phyloP scores from a whole-genome alignment of 2,329 filamentous ascomycete genomes.

The Arthrinium puccinioides region DNA sequence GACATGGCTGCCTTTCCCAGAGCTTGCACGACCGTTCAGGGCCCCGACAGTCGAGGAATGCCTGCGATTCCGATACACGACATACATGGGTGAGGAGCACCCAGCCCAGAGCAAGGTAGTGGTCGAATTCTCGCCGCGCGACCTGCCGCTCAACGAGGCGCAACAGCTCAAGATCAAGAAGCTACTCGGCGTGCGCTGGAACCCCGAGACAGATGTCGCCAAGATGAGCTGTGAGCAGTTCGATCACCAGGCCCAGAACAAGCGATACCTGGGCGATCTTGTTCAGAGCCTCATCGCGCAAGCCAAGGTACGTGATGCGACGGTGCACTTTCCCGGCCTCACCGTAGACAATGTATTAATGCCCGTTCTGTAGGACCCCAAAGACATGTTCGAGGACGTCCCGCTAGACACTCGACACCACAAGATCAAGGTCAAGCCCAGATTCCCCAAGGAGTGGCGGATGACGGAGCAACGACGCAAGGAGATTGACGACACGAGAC shows the following conservation, averaged over 20 bases:
- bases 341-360: not conserved
- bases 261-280: constrained; percentile 80
- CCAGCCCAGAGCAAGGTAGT: constrained; percentile 92
- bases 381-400: constrained; percentile 80
- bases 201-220: constrained; percentile 72
- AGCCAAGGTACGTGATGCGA: constrained; percentile 49
- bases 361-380: constrained; percentile 46
- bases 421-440: constrained; percentile 56
- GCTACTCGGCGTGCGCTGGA: constrained; percentile 77
- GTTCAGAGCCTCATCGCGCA: constrained; percentile 66
- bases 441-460: constrained; percentile 78
- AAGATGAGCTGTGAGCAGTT: constrained; percentile 90
- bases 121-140: constrained; percentile 73
- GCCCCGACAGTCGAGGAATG: constrained; percentile 61
- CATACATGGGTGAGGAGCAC: constrained; percentile 90
- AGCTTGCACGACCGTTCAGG: constrained; percentile 74
- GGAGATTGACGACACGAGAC: constrained; percentile 57
- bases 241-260: constrained; percentile 89
- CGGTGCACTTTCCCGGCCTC: too few species aligned
- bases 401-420: constrained; percentile 86
- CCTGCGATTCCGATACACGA: constrained; percentile 92
- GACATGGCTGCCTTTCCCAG: constrained; percentile 35
- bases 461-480: constrained; percentile 63
- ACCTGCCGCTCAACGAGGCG: constrained; percentile 60
- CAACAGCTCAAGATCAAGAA: constrained; percentile 82